A percentile compares a stretch with the other conserved stretches of the same genome.
Conservation (phyloP, 805 yeast species). For the Metschnikowia drakensbergensis region DNA sequence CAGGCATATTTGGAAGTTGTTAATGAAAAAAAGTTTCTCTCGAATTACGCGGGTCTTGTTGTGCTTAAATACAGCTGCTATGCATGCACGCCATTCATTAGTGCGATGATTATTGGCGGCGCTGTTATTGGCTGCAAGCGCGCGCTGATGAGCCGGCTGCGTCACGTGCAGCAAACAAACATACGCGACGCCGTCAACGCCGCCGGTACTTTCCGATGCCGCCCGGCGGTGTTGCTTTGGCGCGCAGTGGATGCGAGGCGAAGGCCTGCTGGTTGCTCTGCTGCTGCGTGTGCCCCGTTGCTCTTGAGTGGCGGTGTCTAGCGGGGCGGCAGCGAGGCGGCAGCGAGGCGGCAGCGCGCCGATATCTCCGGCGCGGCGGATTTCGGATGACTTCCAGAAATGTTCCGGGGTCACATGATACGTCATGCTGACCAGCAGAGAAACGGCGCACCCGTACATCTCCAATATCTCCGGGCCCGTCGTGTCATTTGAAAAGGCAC, state of each 20-base stretch:
- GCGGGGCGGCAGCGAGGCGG: too few relatives aligned
- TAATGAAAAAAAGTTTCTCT: neutral
- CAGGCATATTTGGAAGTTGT: conserved; percentile 34
- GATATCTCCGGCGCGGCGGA: conserved; percentile 10
- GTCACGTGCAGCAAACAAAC: neutral
- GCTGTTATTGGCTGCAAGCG: conserved; percentile 13
- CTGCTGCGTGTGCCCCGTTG: too few relatives aligned
- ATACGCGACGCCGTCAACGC: too few relatives aligned
- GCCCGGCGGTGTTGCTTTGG: too few relatives aligned
- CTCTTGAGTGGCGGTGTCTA: too few relatives aligned
- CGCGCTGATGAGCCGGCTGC: neutral
- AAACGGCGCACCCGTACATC: neutral
- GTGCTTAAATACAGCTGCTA: conserved; percentile 12
- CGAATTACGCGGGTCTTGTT: conserved; percentile 1
- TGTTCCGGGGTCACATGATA: neutral
- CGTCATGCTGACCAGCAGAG: neutral
- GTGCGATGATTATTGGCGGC: conserved; percentile 16
- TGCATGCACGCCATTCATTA: conserved; percentile 14
- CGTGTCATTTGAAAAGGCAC: too few relatives aligned
- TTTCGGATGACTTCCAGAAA: neutral
- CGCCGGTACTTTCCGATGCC: too few relatives aligned
- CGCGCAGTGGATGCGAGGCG: too few relatives aligned
- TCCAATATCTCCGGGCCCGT: neutral
- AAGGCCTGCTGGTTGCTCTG: too few relatives aligned
- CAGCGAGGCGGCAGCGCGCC: neutral